Percentiles rank a stretch among this genome's conserved stretches.
These are phyloP conservation scores for Cornus florida DNA, from an alignment of 148 eudicot genomes.

Conservation along the genomic window DNA sequence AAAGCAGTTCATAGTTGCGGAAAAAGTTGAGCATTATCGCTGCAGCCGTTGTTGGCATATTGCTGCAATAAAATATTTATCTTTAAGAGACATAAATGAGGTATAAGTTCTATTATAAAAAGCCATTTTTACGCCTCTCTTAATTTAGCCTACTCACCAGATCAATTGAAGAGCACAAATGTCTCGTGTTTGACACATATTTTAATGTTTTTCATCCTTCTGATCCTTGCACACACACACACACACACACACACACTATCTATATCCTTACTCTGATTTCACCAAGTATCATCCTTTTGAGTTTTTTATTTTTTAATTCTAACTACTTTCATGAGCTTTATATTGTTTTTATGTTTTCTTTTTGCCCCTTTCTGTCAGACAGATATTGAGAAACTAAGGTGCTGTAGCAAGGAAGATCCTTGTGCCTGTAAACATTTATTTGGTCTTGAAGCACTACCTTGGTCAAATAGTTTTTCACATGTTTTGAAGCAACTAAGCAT, in stretches of 20 bases:
- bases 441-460: conserved; percentile 54
- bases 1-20: conserved; percentile 60
- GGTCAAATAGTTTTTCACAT: conserved; percentile 77
- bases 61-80: conserved; percentile 66
- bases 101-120: conserved; percentile 29
- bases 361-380: conserved; percentile 41
- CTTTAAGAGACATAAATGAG: conserved; percentile 47
- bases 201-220: too few species aligned
- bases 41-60: conserved; percentile 92
- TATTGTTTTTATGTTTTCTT: conserved; percentile 7
- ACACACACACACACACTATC: too few species aligned
- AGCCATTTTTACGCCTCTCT: background rate
- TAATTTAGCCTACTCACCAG: background rate
- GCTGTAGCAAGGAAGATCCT: conserved; percentile 55
- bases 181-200: background rate
- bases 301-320: background rate
- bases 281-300: background rate
- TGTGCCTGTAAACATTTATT: conserved; percentile 74
- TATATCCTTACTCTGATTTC: background rate
- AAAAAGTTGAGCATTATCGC: conserved; percentile 62
- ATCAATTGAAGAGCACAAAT: background rate
- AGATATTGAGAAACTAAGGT: conserved; percentile 48
- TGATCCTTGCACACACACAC: too few species aligned
- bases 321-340: background rate
- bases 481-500: conserved; percentile 70